phyloP scores from a whole-genome alignment of 2,329 filamentous ascomycete species.

The Periconia macrospinosa region DNA sequence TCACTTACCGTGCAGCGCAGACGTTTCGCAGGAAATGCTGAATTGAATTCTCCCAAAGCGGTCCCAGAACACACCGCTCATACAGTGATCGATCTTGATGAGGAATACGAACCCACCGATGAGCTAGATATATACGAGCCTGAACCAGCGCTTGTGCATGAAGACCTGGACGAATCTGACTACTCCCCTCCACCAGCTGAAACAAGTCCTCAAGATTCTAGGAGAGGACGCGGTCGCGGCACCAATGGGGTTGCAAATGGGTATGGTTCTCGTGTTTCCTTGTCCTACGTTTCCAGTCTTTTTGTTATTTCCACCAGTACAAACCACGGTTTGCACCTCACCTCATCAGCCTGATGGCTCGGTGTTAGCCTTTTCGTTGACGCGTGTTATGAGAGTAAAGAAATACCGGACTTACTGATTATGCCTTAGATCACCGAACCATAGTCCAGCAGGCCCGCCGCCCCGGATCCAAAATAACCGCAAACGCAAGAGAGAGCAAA shows the following conservation, averaged over 20 bases:
- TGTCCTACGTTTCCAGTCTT: slow-evolving; percentile 24
- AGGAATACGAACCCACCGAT: slow-evolving; percentile 44
- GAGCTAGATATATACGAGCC: slow-evolving; percentile 44
- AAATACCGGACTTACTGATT: slow-evolving; percentile 13
- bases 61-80: slow-evolving; percentile 17
- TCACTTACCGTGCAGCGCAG: slow-evolving; percentile 31
- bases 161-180: slow-evolving; percentile 45
- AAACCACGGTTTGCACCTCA: background rate
- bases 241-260: slow-evolving; percentile 28
- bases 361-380: background rate
- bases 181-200: slow-evolving; percentile 52
- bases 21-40: slow-evolving; percentile 11
- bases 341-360: background rate
- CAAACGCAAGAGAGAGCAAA: slow-evolving; percentile 55
- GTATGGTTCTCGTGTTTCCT: slow-evolving; percentile 27
- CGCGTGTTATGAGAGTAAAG: background rate
- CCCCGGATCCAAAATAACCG: slow-evolving; percentile 51
- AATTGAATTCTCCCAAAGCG: slow-evolving; percentile 20
- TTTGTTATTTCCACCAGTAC: background rate
- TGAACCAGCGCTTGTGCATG: slow-evolving; percentile 26
- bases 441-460: slow-evolving; percentile 48
- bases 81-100: slow-evolving; percentile 40
- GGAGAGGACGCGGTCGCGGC: slow-evolving; percentile 25
- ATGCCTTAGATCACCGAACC: slow-evolving; percentile 32
- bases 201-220: slow-evolving; percentile 28